Conservation (phyloP, 169 alveolate species). For the Plasmodium ovale region DNA sequence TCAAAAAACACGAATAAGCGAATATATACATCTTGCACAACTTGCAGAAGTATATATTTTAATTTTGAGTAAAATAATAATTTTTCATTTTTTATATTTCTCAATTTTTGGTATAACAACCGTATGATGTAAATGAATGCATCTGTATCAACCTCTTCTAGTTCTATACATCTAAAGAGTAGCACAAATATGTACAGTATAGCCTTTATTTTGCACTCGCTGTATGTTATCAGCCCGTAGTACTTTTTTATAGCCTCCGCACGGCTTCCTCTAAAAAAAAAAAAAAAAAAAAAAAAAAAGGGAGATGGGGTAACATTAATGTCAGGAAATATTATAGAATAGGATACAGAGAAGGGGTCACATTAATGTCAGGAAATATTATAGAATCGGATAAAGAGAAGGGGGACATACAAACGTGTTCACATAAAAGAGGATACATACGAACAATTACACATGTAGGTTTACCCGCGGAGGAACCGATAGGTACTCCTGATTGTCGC, state of each 20-base stretch:
- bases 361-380: too few relatives aligned
- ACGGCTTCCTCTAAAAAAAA: neutral
- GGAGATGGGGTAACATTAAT: neutral
- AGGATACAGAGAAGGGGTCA: too few relatives aligned
- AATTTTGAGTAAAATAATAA: slow-evolving; percentile 1
- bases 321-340: too few relatives aligned
- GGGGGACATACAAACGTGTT: neutral
- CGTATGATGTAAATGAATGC: slow-evolving; percentile 9
- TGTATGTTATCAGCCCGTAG: slow-evolving; percentile 22
- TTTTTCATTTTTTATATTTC: neutral
- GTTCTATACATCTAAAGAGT: slow-evolving; percentile 18
- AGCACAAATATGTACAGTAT: slow-evolving; percentile 15
- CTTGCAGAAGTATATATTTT: slow-evolving; percentile 5
- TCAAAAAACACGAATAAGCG: slow-evolving; percentile 26
- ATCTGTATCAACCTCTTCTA: neutral
- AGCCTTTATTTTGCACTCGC: slow-evolving; percentile 15
- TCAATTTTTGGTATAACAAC: slow-evolving; percentile 9
- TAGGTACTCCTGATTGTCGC: neutral
- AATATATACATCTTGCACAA: slow-evolving; percentile 23
- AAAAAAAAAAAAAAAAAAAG: neutral
- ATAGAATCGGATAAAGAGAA: neutral
- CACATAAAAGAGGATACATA: neutral
- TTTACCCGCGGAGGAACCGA: slow-evolving; percentile 17
- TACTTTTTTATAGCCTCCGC: neutral
- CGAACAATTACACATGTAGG: neutral